Evolutionary conservation across 2,329 filamentous ascomycete genomes (phyloP).

Genomic region (Fusarium sp.): DNA sequence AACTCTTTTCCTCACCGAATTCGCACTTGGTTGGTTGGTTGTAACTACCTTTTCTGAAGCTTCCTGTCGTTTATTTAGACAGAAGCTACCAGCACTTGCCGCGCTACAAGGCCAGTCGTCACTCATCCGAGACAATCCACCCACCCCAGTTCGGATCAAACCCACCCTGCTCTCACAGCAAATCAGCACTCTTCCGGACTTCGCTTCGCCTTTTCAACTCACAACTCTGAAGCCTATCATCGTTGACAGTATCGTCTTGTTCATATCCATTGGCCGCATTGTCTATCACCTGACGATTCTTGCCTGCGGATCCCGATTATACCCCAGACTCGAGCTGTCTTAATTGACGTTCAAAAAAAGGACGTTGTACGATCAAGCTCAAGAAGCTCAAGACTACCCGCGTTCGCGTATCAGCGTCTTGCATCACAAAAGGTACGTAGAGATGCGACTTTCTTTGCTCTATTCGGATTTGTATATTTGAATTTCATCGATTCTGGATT

Average conservation of each 20-base stretch:
- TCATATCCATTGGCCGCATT: constrained; percentile 59
- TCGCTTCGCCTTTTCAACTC: constrained; percentile 52
- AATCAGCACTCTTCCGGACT: constrained; percentile 61
- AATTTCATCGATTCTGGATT: not conserved
- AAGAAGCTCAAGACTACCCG: constrained; percentile 35
- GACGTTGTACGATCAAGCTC: constrained; percentile 37
- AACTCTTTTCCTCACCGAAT: not conserved
- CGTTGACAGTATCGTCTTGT: constrained; percentile 56
- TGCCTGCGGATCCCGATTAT: constrained; percentile 50
- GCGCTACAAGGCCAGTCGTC: constrained; percentile 43
- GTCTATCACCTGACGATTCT: constrained; percentile 63
- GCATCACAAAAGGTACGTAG: constrained; percentile 45
- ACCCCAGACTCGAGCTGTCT: constrained; percentile 41
- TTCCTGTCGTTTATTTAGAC: constrained; percentile 18
- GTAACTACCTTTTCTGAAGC: constrained; percentile 1
- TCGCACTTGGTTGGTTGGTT: not conserved
- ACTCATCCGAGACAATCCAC: constrained; percentile 46
- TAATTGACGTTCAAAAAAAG: constrained; percentile 38
- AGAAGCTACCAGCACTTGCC: constrained; percentile 32
- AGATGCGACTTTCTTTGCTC: constrained; percentile 15
- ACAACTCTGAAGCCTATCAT: constrained; percentile 64
- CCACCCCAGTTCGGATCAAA: constrained; percentile 42
- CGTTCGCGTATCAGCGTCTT: constrained; percentile 30
- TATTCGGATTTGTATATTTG: not conserved
- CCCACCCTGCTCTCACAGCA: constrained; percentile 52